Conservation (phyloP, 78 protist species). For the Cavenderia fasciculata region DNA sequence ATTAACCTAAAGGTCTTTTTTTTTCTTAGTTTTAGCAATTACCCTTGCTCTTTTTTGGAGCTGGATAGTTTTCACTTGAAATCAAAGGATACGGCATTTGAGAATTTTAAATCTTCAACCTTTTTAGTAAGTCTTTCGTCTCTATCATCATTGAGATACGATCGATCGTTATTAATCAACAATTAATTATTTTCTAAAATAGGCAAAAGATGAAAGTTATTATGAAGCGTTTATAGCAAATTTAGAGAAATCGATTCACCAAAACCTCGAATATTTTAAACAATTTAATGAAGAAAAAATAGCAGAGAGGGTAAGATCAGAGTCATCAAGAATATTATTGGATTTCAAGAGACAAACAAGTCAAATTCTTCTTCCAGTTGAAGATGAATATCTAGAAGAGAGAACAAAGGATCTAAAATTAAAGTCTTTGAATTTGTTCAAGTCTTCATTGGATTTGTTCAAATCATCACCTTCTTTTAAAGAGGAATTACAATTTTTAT, state of each 20-base stretch:
- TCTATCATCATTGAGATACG: no score
- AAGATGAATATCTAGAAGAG: conserved; percentile 16
- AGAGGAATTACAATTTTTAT: neutral
- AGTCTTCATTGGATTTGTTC: neutral
- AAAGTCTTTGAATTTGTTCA: neutral
- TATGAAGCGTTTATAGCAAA: conserved; percentile 17
- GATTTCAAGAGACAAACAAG: conserved; percentile 15
- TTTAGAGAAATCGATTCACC: neutral
- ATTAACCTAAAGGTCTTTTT: no score
- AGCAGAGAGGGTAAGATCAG: neutral
- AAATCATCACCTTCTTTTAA: neutral
- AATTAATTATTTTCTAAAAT: no score
- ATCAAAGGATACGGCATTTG: no score
- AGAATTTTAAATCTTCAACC: no score
- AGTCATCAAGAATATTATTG: neutral
- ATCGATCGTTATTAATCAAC: no score
- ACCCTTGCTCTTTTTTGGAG: no score
- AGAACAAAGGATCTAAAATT: neutral
- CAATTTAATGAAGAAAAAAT: conserved; percentile 26
- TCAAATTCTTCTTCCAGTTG: neutral
- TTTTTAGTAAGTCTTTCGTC: no score
- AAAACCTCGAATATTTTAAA: neutral
- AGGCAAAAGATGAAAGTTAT: conserved; percentile 17
- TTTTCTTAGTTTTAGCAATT: no score
- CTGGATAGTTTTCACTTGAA: no score